Evolutionary conservation across 2,329 filamentous ascomycete species (phyloP), one percentile per base, ranked within the genome.

Genomic region (Phoma sp.): DNA sequence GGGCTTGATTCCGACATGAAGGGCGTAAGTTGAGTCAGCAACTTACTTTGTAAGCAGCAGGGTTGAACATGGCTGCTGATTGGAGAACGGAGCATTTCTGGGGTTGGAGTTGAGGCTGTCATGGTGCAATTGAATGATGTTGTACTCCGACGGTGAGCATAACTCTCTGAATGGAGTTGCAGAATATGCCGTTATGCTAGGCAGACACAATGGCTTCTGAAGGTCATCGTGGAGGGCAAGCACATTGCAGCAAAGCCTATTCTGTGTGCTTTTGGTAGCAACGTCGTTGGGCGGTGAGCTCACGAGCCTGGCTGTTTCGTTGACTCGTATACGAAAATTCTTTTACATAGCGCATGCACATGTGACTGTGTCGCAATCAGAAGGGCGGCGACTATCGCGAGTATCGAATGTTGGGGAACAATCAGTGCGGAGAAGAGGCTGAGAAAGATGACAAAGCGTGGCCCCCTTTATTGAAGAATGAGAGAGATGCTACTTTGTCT

Each of bases 11-110:
- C 41, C 52, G 46, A 55, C 37, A 49, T 50, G 47, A 29, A 50
- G 25, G 46, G 52, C 41, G 46, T 5, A 32, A 14, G 22, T 7
- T 55, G 47, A 55, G 41, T 55, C 52, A 55, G 46, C 52, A n/a
- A 14, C 18, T 37, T 9, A 14, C 22, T 33, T 35, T 42, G 46
- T 47, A 30, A 49, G 52, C 41, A 35, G 24, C 4, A 13, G 6
- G 25, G 6, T 39, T n/a, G 13, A n/a, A 14, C 8, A 7, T 18
- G 25, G 3, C 10, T n/a, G 30, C n/a, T 35, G 39, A 36, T 45
- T 54, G 40, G 45, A 13, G 7, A 7, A 23, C 24, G 13, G 10
- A 7, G 7, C 3, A 24, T 13, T 37, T 18, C 18, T 24, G 7
- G n/a, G 11, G 11, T 7, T 14, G 4, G 18, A 18, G 18, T 30